Percentiles rank a stretch among this genome's conserved stretches.
These are phyloP conservation scores for Cladosporium sp. DNA, from an alignment of 2,329 filamentous ascomycete genomes.

Conservation along the genomic window DNA sequence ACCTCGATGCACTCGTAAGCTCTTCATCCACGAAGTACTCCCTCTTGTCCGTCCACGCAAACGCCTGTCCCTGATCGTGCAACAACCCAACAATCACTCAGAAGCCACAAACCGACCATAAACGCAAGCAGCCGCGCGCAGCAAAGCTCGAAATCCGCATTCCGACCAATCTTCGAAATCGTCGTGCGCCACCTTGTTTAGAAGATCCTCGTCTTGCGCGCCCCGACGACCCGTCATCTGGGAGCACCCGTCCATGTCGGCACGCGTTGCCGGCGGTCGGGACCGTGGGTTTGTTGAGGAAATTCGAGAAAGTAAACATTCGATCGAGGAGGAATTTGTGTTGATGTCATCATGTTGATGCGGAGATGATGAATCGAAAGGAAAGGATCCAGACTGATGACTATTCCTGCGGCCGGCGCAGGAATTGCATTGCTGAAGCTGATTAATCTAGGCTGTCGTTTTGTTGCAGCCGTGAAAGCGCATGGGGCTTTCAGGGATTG, in stretches of 20 bases:
- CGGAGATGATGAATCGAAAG: background rate
- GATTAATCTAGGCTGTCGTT: background rate
- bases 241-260: conserved; percentile 11
- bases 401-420: conserved; percentile 1
- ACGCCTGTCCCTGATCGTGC: background rate
- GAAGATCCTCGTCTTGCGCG: background rate
- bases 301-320: background rate
- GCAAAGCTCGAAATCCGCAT: background rate
- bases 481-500: background rate
- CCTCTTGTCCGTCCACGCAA: no score
- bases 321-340: background rate
- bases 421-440: background rate
- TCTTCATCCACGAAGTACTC: background rate
- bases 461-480: background rate
- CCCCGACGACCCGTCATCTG: background rate
- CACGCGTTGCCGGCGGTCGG: background rate
- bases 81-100: background rate
- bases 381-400: background rate
- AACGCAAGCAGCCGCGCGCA: background rate
- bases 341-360: background rate
- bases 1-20: background rate
- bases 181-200: background rate
- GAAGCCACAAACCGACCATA: background rate
- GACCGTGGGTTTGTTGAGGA: background rate
- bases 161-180: background rate